Evolutionary conservation across 345 rosid genomes (phyloP), one percentile per base, ranked within the genome.

Genomic region (Excoecaria cochinchinensis): DNA sequence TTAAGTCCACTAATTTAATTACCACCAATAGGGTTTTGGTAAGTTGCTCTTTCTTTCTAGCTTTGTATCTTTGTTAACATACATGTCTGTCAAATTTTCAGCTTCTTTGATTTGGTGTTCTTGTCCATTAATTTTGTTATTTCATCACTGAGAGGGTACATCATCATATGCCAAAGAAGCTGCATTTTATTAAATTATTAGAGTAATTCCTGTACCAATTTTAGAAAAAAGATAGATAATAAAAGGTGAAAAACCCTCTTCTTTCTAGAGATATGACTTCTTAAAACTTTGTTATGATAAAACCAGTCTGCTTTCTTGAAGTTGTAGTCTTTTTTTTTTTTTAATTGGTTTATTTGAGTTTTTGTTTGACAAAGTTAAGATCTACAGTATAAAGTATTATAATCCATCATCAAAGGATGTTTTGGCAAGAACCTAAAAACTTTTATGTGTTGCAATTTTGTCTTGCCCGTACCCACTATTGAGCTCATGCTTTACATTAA

Each of bases 1-100:
- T 38, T 55, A 71, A 36, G 59, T 80, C 62, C 60, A 40, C 85
- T 84, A 68, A 82, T 81, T 83, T 84, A 68, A 82, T 81, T 83
- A 74, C 71, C 77, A 74, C 57, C 51, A n/a, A 70, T 83, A 79
- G 82, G 78, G 74, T 78, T 79, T 74, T 69, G 74, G 70, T 78
- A 74, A 70, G 74, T 69, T 79, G 46, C 79, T 74, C 70, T 51
- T 59, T 7, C 25, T 56, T 56, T 75, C 66, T 73, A 75, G 69
- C 60, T 74, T 63, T 68, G 57, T 77, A 73, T 74, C 70, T 48
- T 19, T 56, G 7, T 44, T 57, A 22, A 73, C 80, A 71, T 74
- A 44, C 9, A 24, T 68, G 57, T 66, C 59, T 75, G 76, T 51
- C 46, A 42, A 62, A 31, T 14, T 76, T 75, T 80, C 77, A 59